phyloP scores from a whole-genome alignment of 1,284 basidiomycete genomes.

The Prillingera fragicola region DNA sequence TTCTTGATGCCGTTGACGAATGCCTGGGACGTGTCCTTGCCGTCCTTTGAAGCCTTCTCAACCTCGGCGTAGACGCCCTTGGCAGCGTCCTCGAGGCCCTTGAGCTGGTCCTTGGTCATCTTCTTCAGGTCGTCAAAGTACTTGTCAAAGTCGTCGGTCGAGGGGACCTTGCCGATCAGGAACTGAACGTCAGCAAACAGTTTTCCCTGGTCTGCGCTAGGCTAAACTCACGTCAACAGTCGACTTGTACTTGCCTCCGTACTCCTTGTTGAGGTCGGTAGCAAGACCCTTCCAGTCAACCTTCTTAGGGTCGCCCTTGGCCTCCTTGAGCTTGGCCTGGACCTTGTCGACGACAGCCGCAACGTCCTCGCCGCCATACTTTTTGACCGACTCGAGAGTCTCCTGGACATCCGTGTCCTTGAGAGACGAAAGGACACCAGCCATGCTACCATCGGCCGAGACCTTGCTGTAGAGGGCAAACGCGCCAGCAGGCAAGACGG shows the following conservation, averaged over 20 bases:
- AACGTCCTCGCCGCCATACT: constrained; percentile 41
- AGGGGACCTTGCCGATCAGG: constrained; percentile 38
- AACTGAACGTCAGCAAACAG: constrained; percentile 13
- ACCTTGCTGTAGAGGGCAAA: constrained; percentile 27
- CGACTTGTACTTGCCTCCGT: constrained; percentile 35
- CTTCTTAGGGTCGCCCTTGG: constrained; percentile 37
- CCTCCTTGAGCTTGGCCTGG: constrained; percentile 40
- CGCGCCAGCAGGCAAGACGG: constrained; percentile 31
- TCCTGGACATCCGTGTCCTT: constrained; percentile 39
- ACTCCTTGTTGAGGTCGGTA: constrained; percentile 35
- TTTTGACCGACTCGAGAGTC: constrained; percentile 42
- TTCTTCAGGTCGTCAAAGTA: constrained; percentile 38
- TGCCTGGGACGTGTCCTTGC: constrained; percentile 32
- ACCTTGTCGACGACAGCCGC: constrained; percentile 40
- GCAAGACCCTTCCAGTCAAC: constrained; percentile 44
- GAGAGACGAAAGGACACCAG: constrained; percentile 36
- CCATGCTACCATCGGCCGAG: constrained; percentile 30
- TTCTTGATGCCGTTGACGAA: constrained; percentile 37
- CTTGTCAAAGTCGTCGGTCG: constrained; percentile 35
- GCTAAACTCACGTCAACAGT: constrained; percentile 33
- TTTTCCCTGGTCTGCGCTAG: not conserved
- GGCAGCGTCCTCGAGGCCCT: constrained; percentile 40
- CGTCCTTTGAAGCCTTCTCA: constrained; percentile 41
- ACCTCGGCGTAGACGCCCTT: constrained; percentile 38
- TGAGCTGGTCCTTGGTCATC: constrained; percentile 37